Evolutionary conservation across 805 yeast genomes (phyloP).

Genomic region (Scheffersomyces ergatensis): DNA sequence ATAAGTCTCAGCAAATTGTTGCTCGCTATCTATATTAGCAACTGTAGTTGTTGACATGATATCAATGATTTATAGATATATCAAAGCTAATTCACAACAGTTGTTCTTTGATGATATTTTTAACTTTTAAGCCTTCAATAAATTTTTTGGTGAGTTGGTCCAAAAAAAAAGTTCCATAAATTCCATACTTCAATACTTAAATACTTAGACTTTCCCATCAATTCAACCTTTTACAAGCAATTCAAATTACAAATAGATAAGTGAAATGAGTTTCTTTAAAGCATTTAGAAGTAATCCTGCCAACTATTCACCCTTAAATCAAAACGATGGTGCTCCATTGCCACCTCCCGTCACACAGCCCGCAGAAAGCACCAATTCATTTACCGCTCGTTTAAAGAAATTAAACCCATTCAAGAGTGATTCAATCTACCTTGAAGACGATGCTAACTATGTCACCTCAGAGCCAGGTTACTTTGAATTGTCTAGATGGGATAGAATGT

Average conservation of each 20-base stretch:
- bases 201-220: too few species aligned
- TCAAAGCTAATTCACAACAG: too few species aligned
- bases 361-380: constrained; percentile 13
- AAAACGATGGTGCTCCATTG: constrained; percentile 32
- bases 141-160: too few species aligned
- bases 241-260: too few species aligned
- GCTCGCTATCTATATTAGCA: constrained; percentile 21
- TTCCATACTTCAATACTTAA: too few species aligned
- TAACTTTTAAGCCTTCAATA: too few species aligned
- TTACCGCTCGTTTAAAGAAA: constrained; percentile 28
- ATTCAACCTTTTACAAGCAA: too few species aligned
- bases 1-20: constrained; percentile 48
- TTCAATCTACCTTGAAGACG: constrained; percentile 40
- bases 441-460: constrained; percentile 40
- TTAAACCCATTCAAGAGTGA: constrained; percentile 38
- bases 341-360: constrained; percentile 39
- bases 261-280: constrained; percentile 40
- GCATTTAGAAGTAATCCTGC: constrained; percentile 15
- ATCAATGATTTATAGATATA: too few species aligned
- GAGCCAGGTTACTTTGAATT: constrained; percentile 44
- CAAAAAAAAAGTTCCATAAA: too few species aligned
- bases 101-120: too few species aligned
- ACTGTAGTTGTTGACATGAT: constrained; percentile 5
- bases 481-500: constrained; percentile 46
- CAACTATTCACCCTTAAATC: constrained; percentile 29